Conservation (phyloP, 345 rosid species). For the Luvunga scandens region DNA sequence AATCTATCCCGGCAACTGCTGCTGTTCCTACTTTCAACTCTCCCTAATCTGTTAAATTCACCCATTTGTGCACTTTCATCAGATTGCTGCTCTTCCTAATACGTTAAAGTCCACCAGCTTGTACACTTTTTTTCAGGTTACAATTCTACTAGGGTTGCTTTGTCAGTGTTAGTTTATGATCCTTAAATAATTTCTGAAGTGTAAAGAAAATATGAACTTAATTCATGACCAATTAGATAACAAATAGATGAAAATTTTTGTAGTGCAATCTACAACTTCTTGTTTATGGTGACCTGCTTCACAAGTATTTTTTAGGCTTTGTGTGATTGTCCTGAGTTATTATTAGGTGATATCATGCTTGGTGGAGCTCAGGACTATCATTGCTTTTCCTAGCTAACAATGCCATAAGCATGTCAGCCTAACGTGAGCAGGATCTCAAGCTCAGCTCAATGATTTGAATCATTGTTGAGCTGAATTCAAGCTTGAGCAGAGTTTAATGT, state of each 20-base stretch:
- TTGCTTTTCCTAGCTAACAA: neutral
- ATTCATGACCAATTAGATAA: neutral
- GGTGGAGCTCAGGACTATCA: neutral
- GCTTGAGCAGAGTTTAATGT: neutral
- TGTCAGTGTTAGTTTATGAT: neutral
- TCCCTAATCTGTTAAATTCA: neutral
- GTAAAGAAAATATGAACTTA: neutral
- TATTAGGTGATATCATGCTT: neutral
- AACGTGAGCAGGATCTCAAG: neutral
- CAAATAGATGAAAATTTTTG: neutral
- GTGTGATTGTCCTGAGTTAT: neutral
- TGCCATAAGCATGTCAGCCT: neutral
- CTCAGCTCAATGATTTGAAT: neutral
- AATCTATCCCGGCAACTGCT: neutral
- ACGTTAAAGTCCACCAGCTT: neutral
- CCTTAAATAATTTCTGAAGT: neutral
- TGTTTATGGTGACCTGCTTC: neutral
- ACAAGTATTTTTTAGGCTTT: neutral
- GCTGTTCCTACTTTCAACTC: neutral
- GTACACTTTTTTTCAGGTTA: neutral
- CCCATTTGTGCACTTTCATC: neutral
- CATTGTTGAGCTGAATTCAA: neutral
- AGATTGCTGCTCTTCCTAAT: neutral
- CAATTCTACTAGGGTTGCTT: neutral
- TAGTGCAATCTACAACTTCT: neutral